phyloP scores from a whole-genome alignment of 345 rosid genomes.

The Limnanthes douglasii region DNA sequence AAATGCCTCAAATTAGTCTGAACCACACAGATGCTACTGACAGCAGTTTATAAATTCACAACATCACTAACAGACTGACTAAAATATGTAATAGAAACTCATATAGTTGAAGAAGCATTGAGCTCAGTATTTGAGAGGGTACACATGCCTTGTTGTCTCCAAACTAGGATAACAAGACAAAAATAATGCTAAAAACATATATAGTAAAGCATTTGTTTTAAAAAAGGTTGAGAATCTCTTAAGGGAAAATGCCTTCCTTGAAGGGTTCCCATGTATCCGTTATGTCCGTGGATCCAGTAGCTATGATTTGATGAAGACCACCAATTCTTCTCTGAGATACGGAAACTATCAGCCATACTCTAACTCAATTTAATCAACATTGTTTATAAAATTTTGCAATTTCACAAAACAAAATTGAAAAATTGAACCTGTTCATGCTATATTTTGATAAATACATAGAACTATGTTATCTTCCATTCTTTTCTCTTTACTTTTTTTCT shows the following conservation, averaged over 20 bases:
- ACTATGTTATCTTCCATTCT: no score
- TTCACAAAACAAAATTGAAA: no score
- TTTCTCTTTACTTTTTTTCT: no score
- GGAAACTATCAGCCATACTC: not conserved
- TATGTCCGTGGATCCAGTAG: slow-evolving; percentile 70
- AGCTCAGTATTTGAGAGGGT: slow-evolving; percentile 68
- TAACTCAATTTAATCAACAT: slow-evolving; percentile 55
- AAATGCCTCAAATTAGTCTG: no score
- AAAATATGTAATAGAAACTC: slow-evolving; percentile 12
- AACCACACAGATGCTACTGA: no score
- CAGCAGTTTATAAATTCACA: not conserved
- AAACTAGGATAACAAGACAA: no score
- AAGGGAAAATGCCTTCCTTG: slow-evolving; percentile 78
- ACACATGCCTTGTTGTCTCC: slow-evolving; percentile 91
- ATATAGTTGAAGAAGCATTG: slow-evolving; percentile 62
- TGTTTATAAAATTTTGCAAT: no score
- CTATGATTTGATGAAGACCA: slow-evolving; percentile 66
- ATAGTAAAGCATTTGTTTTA: no score
- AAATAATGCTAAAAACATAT: no score
- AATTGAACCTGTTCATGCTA: no score
- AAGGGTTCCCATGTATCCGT: slow-evolving; percentile 81
- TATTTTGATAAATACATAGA: no score
- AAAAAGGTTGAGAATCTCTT: no score
- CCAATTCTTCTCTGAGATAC: slow-evolving; percentile 56
- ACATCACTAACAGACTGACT: not conserved